Conservation (phyloP, 2,329 filamentous ascomycete genomes). For the Xylariales sp. region DNA sequence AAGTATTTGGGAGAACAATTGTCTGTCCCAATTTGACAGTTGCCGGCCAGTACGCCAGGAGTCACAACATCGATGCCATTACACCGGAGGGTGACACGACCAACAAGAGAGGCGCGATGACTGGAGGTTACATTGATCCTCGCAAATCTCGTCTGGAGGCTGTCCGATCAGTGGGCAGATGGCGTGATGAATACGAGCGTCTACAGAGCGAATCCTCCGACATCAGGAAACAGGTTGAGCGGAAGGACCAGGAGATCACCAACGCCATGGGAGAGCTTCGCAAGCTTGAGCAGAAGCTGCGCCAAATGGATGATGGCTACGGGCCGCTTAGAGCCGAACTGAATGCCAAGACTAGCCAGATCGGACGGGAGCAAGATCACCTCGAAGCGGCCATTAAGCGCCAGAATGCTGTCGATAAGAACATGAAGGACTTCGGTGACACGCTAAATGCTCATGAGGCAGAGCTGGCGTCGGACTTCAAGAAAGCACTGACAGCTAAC, state of each 20-base stretch:
- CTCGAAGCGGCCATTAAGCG: conserved; percentile 64
- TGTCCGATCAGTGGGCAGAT: conserved; percentile 68
- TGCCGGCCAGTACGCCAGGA: conserved; percentile 85
- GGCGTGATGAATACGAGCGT: conserved; percentile 68
- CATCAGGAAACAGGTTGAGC: conserved; percentile 66
- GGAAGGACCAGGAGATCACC: conserved; percentile 85
- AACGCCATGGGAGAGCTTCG: conserved; percentile 77
- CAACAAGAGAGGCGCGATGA: conserved; percentile 92
- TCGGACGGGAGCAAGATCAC: conserved; percentile 68
- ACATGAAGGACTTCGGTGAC: conserved; percentile 71
- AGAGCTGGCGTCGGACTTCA: conserved; percentile 82
- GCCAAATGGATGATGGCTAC: conserved; percentile 76
- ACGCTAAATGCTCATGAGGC: conserved; percentile 72
- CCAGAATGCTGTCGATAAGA: conserved; percentile 66
- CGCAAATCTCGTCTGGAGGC: conserved; percentile 83
- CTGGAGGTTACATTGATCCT: conserved; percentile 88
- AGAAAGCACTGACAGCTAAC: conserved; percentile 76
- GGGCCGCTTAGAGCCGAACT: conserved; percentile 75
- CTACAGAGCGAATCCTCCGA: conserved; percentile 59
- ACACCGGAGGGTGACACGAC: conserved; percentile 92
- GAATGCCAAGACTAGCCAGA: conserved; percentile 65
- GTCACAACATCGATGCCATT: conserved; percentile 86
- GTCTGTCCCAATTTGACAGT: conserved; percentile 87
- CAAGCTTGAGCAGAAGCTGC: conserved; percentile 73
- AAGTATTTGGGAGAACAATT: conserved; percentile 93